Evolutionary conservation across 1,284 basidiomycete species (phyloP), one percentile per base, ranked within the genome.

Genomic region (Ceratobasidium sp.): DNA sequence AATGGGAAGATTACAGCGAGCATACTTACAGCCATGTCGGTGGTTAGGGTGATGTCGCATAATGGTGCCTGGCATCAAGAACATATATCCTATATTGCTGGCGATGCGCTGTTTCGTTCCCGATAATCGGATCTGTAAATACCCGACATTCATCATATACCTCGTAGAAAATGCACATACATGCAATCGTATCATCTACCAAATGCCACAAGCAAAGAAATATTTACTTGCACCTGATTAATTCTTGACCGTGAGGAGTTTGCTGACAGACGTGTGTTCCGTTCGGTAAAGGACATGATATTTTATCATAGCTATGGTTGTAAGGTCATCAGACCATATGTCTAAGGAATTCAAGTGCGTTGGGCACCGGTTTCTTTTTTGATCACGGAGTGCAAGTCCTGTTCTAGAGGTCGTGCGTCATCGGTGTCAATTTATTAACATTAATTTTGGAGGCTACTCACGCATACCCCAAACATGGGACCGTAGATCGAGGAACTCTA

Each of bases 401-500:
- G 87, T 77, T 92, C 89, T 91, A 73, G 19, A 66, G 42, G n/a
- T 50, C 27, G 44, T 30, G 2, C 16, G 42, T 47, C 42, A n/a
- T 46, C 19, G 16, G 42, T n/a, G 14, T 16, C 42, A 7, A 6
- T n/a, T 4, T 16, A n/a, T 46, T 14, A 21, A 4, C 19, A 46
- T 4, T 36, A 36, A 11, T 36, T 36, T 36, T 36, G 33, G 33
- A 11, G 33, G 47, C 11, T 13, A 87, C 90, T 81, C 75, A 91
- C 90, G 88, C 73, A 92, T 88, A 25, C 90, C 90, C 90, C 88
- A 91, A 14, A 91, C 87, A 75, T 90, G 87, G 56, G 87, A 82
- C 69, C 88, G 83, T 68, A 92, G 76, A 74, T 91, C 89, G 70
- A 91, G 81, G 76, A 90, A 87, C 80, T 91, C 90, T 88, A 74